A percentile compares a stretch with the other conserved stretches of the same genome.
These are phyloP conservation scores for Cucumis sativus DNA, from an alignment of 306 rosid genomes.

Conservation along the genomic window Cucumber_9930_V3 NC_026656.2:1506001-1506500, in stretches of 20 bases:
- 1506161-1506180: background rate
- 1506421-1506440: no score
- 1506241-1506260: background rate
- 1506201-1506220: background rate
- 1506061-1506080: slow-evolving; percentile 6
- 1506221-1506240: no score
- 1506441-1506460: no score
- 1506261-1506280: background rate
- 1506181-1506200: background rate
- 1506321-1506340: no score
- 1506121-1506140: no score
- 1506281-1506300: background rate
- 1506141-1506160: background rate
- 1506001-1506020: slow-evolving; percentile 4
- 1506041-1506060: background rate
- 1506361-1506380: background rate
- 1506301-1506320: no score
- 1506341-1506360: no score
- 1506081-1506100: background rate
- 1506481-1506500: no score
- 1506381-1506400: background rate
- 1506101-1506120: no score
- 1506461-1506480: no score
- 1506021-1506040: slow-evolving; percentile 6
- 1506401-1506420: no score